These are phyloP conservation scores for Aspergillus diversus DNA, from an alignment of 495 filamentous ascomycete species.

Conservation along the genomic window DNA sequence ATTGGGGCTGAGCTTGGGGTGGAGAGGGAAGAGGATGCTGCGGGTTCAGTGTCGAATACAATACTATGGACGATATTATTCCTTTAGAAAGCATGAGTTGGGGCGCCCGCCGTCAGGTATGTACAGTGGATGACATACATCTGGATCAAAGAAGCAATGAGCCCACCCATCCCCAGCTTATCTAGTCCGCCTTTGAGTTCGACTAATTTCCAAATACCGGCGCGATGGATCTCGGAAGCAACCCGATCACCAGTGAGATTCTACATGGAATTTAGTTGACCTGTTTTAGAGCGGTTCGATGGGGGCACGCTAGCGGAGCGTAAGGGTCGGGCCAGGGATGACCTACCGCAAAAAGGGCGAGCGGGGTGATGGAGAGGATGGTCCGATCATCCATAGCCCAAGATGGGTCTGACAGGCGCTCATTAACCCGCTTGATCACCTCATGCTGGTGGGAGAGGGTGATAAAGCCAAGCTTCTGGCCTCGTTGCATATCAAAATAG, in stretches of 20 bases:
- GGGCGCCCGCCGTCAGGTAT: neutral
- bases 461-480: neutral
- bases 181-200: neutral
- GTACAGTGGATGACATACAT: neutral
- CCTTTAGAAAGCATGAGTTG: neutral
- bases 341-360: constrained; percentile 14
- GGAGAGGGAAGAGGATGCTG: neutral
- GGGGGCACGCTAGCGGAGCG: too few relatives aligned
- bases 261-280: neutral
- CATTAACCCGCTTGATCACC: constrained; percentile 10
- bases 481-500: neutral
- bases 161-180: neutral
- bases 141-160: neutral
- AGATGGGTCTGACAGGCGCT: constrained; percentile 4
- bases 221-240: constrained; percentile 8
- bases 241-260: constrained; percentile 11
- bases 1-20: neutral
- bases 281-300: too few relatives aligned
- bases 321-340: too few relatives aligned
- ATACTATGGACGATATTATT: constrained; percentile 14
- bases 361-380: constrained; percentile 7
- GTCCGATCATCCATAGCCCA: constrained; percentile 13
- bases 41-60: constrained; percentile 4
- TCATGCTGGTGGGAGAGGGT: constrained; percentile 1
- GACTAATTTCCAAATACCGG: neutral